Conservation (phyloP, 1,284 basidiomycete genomes). For the Trichosporon asahii region DNA sequence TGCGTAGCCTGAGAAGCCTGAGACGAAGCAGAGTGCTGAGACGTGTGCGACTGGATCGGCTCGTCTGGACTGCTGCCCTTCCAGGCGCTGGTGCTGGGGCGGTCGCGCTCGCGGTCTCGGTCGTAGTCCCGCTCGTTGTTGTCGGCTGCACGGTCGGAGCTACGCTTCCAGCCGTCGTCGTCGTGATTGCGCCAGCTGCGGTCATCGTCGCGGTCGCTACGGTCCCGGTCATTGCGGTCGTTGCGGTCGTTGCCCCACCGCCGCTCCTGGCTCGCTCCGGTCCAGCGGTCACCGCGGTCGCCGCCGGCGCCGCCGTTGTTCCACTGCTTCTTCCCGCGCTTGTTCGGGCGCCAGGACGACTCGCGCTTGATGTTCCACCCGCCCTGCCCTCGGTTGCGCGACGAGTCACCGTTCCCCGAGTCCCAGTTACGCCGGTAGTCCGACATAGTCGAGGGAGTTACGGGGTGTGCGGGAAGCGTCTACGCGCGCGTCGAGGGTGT, state of each 20-base stretch:
- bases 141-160: background rate
- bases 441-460: background rate
- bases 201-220: conserved; percentile 12
- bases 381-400: conserved; percentile 2
- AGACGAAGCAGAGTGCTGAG: background rate
- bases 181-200: background rate
- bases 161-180: conserved; percentile 14
- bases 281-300: background rate
- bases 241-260: conserved; percentile 13
- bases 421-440: conserved; percentile 10
- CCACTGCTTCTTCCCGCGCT: background rate
- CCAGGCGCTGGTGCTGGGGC: conserved; percentile 1
- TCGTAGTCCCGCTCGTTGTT: conserved; percentile 12
- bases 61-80: conserved; percentile 6
- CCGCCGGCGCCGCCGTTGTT: background rate
- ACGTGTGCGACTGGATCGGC: background rate
- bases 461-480: background rate
- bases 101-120: conserved; percentile 12
- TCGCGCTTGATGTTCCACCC: conserved; percentile 21
- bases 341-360: conserved; percentile 25
- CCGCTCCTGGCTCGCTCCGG: background rate
- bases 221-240: conserved; percentile 11
- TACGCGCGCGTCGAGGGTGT: background rate
- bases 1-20: background rate
- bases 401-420: conserved; percentile 8